These are phyloP conservation scores for Penicillium sp. DNA, from an alignment of 2,329 filamentous ascomycete genomes.

Conservation along the genomic window DNA sequence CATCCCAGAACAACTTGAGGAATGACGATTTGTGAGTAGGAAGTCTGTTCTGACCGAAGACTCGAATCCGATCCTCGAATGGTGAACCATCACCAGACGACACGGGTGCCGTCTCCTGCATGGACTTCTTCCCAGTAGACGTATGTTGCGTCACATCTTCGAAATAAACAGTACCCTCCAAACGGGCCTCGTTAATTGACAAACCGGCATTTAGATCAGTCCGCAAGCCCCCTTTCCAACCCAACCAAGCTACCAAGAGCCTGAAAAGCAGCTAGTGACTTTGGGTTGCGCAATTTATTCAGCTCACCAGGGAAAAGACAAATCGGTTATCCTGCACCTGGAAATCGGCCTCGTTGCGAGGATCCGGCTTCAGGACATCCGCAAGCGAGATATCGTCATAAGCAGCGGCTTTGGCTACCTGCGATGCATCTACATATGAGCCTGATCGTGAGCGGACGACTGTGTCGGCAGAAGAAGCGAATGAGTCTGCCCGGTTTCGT, in stretches of 20 bases:
- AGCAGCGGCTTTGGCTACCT: constrained; percentile 16
- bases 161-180: constrained; percentile 67
- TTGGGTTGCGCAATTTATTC: constrained; percentile 84
- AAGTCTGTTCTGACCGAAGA: constrained; percentile 60
- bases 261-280: constrained; percentile 77
- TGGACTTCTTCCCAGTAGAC: constrained; percentile 12
- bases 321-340: constrained; percentile 75
- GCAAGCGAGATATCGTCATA: constrained; percentile 40
- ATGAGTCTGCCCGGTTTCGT: constrained; percentile 42
- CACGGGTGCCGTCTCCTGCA: constrained; percentile 4
- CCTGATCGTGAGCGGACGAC: constrained; percentile 34
- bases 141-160: constrained; percentile 54
- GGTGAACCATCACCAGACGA: constrained; percentile 25
- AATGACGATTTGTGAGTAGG: constrained; percentile 63
- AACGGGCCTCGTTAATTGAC: constrained; percentile 66
- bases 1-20: constrained; percentile 61
- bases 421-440: constrained; percentile 28
- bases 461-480: constrained; percentile 36
- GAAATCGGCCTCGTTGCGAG: constrained; percentile 73
- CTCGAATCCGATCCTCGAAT: constrained; percentile 56
- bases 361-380: constrained; percentile 69
- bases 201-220: constrained; percentile 69
- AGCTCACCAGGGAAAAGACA: constrained; percentile 76
- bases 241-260: constrained; percentile 73
- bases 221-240: constrained; percentile 72